These are phyloP conservation scores for Areca catechu DNA, from an alignment of 176 grass and related monocot genomes.

Conservation along the genomic window DNA sequence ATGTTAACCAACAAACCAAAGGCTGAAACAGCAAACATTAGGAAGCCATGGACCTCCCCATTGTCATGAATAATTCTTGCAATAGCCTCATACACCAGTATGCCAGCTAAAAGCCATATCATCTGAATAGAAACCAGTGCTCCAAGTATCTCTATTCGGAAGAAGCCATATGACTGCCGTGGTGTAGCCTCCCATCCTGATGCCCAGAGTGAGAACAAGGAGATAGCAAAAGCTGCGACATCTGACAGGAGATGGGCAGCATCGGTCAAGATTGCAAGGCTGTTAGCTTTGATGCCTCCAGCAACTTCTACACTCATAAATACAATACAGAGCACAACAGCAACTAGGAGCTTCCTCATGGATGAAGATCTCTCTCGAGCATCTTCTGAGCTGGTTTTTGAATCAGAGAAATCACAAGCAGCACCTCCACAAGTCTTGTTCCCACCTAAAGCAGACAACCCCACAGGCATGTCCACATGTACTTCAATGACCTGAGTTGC, in stretches of 20 bases:
- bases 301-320: constrained; percentile 93
- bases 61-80: constrained; percentile 61
- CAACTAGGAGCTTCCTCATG: constrained; percentile 79
- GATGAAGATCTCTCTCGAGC: constrained; percentile 57
- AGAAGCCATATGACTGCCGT: constrained; percentile 86
- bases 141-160: constrained; percentile 81
- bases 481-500: constrained; percentile 45
- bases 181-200: constrained; percentile 97
- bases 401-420: constrained; percentile 57
- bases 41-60: constrained; percentile 66
- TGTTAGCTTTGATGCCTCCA: constrained; percentile 94
- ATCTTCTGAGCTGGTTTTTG: constrained; percentile 45
- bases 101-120: constrained; percentile 93
- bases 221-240: constrained; percentile 91
- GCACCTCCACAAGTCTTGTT: constrained; percentile 63
- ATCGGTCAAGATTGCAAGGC: constrained; percentile 90
- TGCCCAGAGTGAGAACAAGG: constrained; percentile 89
- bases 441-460: constrained; percentile 33
- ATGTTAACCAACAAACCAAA: constrained; percentile 97
- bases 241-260: constrained; percentile 98
- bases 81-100: constrained; percentile 93
- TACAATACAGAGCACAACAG: constrained; percentile 69
- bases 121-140: constrained; percentile 93
- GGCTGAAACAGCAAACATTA: constrained; percentile 91
- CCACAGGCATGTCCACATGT: constrained; percentile 33